These are phyloP conservation scores for Rheum nobile DNA, from an alignment of 148 eudicot species.

Conservation along the genomic window DNA sequence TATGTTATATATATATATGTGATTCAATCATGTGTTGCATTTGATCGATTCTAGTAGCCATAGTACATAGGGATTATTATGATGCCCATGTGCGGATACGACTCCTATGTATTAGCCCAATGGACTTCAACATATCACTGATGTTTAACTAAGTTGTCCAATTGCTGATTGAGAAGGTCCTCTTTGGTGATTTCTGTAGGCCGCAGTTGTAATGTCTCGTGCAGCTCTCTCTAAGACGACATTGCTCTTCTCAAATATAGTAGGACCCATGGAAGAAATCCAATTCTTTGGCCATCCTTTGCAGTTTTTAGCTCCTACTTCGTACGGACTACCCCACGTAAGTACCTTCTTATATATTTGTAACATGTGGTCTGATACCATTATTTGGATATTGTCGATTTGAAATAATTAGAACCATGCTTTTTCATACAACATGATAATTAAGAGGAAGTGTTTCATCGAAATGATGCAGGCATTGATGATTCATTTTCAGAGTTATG, in stretches of 20 bases:
- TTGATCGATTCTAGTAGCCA: too few relatives aligned
- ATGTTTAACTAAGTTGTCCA: too few relatives aligned
- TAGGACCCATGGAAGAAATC: slow-evolving; percentile 51
- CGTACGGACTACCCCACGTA: slow-evolving; percentile 50
- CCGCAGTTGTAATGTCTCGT: slow-evolving; percentile 9
- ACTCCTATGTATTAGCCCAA: too few relatives aligned
- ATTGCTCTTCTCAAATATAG: slow-evolving; percentile 46
- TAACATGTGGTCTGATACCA: too few relatives aligned
- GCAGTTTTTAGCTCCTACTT: slow-evolving; percentile 44
- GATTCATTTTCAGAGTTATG: slow-evolving; percentile 42
- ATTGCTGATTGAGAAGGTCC: neutral
- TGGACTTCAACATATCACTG: too few relatives aligned
- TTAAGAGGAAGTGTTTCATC: neutral
- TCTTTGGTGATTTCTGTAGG: neutral
- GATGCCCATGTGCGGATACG: too few relatives aligned
- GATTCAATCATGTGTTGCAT: too few relatives aligned
- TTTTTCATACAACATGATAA: neutral
- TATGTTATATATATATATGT: too few relatives aligned
- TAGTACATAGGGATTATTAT: too few relatives aligned
- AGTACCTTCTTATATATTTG: neutral
- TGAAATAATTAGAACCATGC: neutral
- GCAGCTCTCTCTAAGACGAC: slow-evolving; percentile 31
- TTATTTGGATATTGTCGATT: neutral
- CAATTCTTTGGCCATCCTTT: slow-evolving; percentile 41
- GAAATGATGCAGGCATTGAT: slow-evolving; percentile 32